Evolutionary conservation across 2,329 filamentous ascomycete genomes (phyloP), one percentile per base, ranked within the genome.

Genomic region (Aspergillus unguis): DNA sequence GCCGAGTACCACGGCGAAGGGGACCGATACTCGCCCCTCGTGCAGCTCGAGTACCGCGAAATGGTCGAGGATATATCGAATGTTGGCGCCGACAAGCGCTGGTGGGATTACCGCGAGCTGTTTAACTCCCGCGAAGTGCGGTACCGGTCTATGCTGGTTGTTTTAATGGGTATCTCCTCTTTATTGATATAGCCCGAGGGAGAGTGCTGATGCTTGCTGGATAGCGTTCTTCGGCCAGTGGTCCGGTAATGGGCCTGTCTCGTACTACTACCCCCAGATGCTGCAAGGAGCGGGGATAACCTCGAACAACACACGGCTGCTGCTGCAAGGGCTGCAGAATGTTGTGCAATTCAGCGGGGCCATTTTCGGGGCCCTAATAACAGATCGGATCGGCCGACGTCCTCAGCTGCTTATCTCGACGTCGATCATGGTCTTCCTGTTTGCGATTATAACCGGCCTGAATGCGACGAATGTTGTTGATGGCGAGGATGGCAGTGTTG

Each of bases 1-100:
- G 75, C 80, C 7, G 78, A 80, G 50, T 83, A 82, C 62, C 84
- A 85, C 51, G 84, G 81, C 2, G 76, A 83, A 53, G 73, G 74
- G 1, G 69, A 74, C 47, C 59, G 59, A 2, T 61, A 73, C 28
- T 62, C 65, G 5, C 62, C 64, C 1, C 62, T 67, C 36, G 69
- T 71, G 17, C 65, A 66, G 44, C 59, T 70, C n/a, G 44, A 47
- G 26, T 47, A 47, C 26, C 44, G 44, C 17, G 67, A 71, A 47
- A 69, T 65, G 48, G 44, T 66, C 3, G 62, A 69, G 58, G 75
- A 47, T 23, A 47, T 47, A 4, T 47, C 44, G 2, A 47, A 47
- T 11, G 44, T 47, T n/a, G 44, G 44, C 35, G 23, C 44, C 1
- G 44, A 47, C 8, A 47, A 47, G 33, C 44, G 44, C 33, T 47